phyloP scores from a whole-genome alignment of 208 protist species.

The Herpetomonas muscarum region DNA sequence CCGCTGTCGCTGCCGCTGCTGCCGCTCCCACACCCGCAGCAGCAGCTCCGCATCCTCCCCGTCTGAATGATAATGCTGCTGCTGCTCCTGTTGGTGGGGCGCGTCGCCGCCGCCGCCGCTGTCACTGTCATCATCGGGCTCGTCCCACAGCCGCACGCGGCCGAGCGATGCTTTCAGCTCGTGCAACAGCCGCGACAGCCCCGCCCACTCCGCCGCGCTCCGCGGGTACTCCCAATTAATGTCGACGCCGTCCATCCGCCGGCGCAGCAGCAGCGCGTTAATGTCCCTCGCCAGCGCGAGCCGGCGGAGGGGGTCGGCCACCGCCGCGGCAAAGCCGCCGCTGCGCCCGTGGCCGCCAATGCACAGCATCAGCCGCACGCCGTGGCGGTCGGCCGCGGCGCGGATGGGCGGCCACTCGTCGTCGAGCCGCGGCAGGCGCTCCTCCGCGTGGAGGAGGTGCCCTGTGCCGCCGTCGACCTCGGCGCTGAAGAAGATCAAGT shows the following conservation, averaged over 20 bases:
- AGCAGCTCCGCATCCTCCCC: not conserved
- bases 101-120: too few species aligned
- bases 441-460: slow-evolving; percentile 21
- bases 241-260: slow-evolving; percentile 64
- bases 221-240: slow-evolving; percentile 78
- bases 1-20: not conserved
- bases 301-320: slow-evolving; percentile 16
- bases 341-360: slow-evolving; percentile 63
- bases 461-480: slow-evolving; percentile 37
- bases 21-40: not conserved
- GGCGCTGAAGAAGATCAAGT: slow-evolving; percentile 75
- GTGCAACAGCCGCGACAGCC: slow-evolving; percentile 24
- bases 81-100: too few species aligned
- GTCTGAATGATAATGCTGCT: too few species aligned
- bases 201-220: slow-evolving; percentile 34
- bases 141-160: slow-evolving; percentile 2
- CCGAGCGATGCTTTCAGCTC: slow-evolving; percentile 27
- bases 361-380: slow-evolving; percentile 51
- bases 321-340: slow-evolving; percentile 34
- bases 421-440: slow-evolving; percentile 38
- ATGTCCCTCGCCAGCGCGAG: slow-evolving; percentile 31
- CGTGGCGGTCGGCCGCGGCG: slow-evolving; percentile 27
- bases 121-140: not conserved
- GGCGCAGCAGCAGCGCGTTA: slow-evolving; percentile 17
- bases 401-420: slow-evolving; percentile 31